Percentiles rank a stretch among this genome's conserved stretches.
These are phyloP conservation scores for Lentinus polychrous DNA, from an alignment of 1,284 basidiomycete species.

Conservation along the genomic window DNA sequence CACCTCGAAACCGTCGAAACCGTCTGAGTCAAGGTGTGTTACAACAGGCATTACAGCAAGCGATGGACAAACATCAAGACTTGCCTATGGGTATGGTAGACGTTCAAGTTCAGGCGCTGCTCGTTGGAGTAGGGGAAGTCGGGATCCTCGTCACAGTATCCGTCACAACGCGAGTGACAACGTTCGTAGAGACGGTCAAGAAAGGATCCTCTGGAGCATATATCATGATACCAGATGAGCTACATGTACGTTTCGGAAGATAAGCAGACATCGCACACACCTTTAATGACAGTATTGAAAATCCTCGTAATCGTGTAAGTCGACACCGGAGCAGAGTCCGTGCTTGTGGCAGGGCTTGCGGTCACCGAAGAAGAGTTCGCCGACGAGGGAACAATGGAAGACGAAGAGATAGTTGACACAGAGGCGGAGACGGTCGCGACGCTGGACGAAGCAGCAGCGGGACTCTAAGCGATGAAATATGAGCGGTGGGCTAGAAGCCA, in stretches of 20 bases:
- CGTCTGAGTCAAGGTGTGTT: too few species aligned
- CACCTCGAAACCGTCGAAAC: too few species aligned
- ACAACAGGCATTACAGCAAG: neutral
- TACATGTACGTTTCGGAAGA: neutral
- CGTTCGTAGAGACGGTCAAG: constrained; percentile 5
- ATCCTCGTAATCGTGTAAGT: constrained; percentile 8
- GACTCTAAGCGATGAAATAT: too few species aligned
- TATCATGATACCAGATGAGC: neutral
- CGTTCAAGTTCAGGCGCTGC: too few species aligned
- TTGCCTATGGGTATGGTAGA: too few species aligned
- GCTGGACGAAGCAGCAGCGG: neutral
- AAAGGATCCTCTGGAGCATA: neutral
- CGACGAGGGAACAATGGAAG: neutral
- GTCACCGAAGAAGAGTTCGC: neutral
- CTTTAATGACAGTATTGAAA: constrained; percentile 4
- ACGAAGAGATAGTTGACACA: neutral
- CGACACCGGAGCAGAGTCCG: constrained; percentile 1
- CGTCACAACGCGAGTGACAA: neutral
- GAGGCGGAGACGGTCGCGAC: neutral
- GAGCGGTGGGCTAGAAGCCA: too few species aligned
- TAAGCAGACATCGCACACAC: neutral
- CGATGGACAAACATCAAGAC: too few species aligned
- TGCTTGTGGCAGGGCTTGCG: neutral
- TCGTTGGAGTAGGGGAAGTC: neutral
- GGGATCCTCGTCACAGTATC: neutral